A percentile compares a stretch with the other conserved stretches of the same genome.
Conservation (phyloP, 148 eudicot species). For the Cornus kousa region DNA sequence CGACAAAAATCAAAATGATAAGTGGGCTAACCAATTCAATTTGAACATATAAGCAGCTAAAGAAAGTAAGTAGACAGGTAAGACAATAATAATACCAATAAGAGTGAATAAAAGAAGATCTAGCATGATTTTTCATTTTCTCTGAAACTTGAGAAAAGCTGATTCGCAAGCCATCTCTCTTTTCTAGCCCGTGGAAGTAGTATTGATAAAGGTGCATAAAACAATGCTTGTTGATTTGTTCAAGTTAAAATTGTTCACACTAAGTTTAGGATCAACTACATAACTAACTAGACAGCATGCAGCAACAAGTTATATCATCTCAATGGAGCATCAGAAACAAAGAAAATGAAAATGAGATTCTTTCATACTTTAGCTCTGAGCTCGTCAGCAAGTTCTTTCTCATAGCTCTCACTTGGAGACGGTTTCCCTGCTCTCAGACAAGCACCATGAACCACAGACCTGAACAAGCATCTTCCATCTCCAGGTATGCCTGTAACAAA, state of each 20-base stretch:
- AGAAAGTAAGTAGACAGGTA: neutral
- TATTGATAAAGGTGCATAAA: neutral
- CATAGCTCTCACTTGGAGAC: constrained; percentile 56
- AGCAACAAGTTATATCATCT: neutral
- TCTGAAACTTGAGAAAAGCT: constrained; percentile 1
- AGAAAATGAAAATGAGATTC: neutral
- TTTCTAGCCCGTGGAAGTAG: neutral
- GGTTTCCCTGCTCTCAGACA: constrained; percentile 62
- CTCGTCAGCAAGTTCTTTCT: constrained; percentile 77
- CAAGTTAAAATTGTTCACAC: neutral
- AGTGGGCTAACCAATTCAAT: too few species aligned
- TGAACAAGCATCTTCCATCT: constrained; percentile 86
- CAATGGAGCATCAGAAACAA: neutral
- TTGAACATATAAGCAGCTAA: neutral
- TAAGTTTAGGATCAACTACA: neutral
- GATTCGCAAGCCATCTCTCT: neutral
- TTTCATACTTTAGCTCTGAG: constrained; percentile 57
- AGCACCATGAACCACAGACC: constrained; percentile 80
- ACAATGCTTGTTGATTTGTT: neutral
- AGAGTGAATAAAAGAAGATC: neutral
- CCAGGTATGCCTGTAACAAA: constrained; percentile 69
- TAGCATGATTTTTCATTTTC: neutral
- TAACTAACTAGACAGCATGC: neutral
- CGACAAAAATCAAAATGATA: neutral
- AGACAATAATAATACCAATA: neutral